Percentiles rank a stretch among this genome's conserved stretches.
Conservation (phyloP, 1,284 basidiomycete species). For the Melampsora americana region DNA sequence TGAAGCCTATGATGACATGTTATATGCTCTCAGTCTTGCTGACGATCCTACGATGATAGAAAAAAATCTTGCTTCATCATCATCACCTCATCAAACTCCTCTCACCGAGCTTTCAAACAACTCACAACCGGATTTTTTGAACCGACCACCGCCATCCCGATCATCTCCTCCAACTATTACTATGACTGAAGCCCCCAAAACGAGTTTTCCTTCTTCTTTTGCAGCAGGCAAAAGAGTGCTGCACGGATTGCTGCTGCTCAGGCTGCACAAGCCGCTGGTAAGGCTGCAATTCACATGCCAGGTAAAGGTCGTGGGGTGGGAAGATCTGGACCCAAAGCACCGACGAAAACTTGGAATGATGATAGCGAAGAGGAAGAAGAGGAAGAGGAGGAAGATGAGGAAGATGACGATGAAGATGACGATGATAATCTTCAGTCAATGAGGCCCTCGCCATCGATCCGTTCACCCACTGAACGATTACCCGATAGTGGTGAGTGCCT, state of each 20-base stretch:
- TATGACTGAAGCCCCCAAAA: slow-evolving; percentile 40
- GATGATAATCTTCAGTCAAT: slow-evolving; percentile 45
- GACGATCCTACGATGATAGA: background rate
- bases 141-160: slow-evolving; percentile 13
- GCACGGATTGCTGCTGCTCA: slow-evolving; percentile 48
- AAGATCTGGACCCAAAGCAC: background rate
- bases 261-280: slow-evolving; percentile 47
- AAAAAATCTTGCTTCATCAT: background rate
- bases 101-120: background rate
- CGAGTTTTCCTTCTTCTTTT: slow-evolving; percentile 44
- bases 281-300: slow-evolving; percentile 45
- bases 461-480: background rate
- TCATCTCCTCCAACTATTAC: slow-evolving; percentile 10
- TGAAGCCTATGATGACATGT: slow-evolving; percentile 27
- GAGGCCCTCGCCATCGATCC: slow-evolving; percentile 7
- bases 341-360: slow-evolving; percentile 14
- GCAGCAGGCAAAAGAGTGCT: slow-evolving; percentile 48
- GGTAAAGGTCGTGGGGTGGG: slow-evolving; percentile 35
- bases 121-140: slow-evolving; percentile 15
- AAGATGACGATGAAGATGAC: slow-evolving; percentile 49
- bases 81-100: background rate
- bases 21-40: slow-evolving; percentile 36
- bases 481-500: background rate
- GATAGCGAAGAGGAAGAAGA: slow-evolving; percentile 35
- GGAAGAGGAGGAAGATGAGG: slow-evolving; percentile 47